phyloP scores from a whole-genome alignment of 768 basidiomycete genomes.

The Rhodotorula diobovata region DNA sequence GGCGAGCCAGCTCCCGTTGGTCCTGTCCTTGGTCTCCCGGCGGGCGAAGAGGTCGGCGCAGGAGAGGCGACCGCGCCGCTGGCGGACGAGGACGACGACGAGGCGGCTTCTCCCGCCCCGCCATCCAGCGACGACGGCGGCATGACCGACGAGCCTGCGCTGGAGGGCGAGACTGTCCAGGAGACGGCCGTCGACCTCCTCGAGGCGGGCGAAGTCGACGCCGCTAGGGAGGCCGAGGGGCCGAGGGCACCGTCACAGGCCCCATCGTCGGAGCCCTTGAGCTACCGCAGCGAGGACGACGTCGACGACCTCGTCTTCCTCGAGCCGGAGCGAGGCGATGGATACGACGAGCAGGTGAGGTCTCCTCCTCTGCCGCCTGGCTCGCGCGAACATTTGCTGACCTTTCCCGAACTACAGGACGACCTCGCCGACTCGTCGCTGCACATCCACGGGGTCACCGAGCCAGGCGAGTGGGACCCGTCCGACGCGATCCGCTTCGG shows the following conservation, averaged over 20 bases:
- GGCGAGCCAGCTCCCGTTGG: background rate
- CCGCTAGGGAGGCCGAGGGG: background rate
- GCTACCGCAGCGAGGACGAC: conserved; percentile 22
- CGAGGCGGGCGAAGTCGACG: background rate
- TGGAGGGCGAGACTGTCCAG: background rate
- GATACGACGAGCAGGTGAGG: background rate
- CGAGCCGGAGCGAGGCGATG: background rate
- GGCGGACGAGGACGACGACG: background rate
- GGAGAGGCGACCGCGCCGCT: background rate
- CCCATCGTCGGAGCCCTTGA: conserved; percentile 26
- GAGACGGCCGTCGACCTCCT: background rate
- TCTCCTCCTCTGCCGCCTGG: background rate
- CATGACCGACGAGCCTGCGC: background rate
- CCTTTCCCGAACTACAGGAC: background rate
- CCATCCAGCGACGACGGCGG: background rate
- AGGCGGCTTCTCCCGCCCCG: background rate
- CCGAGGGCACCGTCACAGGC: background rate
- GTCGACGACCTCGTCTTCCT: background rate
- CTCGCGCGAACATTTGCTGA: background rate
- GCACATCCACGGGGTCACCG: conserved; percentile 5
- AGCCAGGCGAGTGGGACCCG: conserved; percentile 25
- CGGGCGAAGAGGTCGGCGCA: conserved; percentile 2
- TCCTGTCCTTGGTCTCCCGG: background rate
- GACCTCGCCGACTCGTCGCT: background rate
- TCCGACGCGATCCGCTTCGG: conserved; percentile 24